These are phyloP conservation scores for Grigorovia humatica DNA, from an alignment of 805 yeast genomes.

Conservation along the genomic window DNA sequence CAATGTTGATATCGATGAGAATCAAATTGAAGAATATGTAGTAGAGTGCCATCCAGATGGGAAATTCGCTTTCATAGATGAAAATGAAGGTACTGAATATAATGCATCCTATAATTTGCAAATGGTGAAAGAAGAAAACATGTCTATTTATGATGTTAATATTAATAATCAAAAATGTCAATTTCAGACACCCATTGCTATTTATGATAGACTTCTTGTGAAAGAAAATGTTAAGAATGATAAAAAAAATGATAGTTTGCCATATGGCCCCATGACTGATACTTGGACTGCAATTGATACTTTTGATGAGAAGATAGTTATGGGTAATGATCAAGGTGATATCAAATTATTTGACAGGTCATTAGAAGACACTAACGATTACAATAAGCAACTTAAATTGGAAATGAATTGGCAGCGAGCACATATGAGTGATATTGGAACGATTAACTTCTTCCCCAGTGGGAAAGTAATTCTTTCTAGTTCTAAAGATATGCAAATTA, in stretches of 20 bases:
- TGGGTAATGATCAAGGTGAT: slow-evolving; percentile 31
- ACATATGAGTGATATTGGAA: slow-evolving; percentile 40
- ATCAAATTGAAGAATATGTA: slow-evolving; percentile 23
- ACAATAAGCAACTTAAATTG: slow-evolving; percentile 8
- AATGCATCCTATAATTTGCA: slow-evolving; percentile 3
- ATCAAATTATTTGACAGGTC: slow-evolving; percentile 7
- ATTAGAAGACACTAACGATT: background rate
- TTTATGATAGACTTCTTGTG: background rate
- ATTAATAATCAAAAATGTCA: slow-evolving; percentile 8
- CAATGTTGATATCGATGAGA: slow-evolving; percentile 22
- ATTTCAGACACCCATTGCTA: slow-evolving; percentile 5
- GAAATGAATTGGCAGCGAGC: slow-evolving; percentile 28
- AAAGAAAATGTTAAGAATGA: background rate
- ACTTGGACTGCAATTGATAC: slow-evolving; percentile 29
- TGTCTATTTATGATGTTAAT: slow-evolving; percentile 10
- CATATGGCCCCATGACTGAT: background rate
- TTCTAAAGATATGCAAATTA: slow-evolving; percentile 49
- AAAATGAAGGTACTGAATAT: slow-evolving; percentile 1
- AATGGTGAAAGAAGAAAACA: slow-evolving; percentile 1
- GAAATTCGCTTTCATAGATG: slow-evolving; percentile 6
- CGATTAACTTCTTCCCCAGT: slow-evolving; percentile 49
- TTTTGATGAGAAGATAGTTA: slow-evolving; percentile 21
- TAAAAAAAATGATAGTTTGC: no score
- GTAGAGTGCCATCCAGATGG: slow-evolving; percentile 18
- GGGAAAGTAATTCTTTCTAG: slow-evolving; percentile 48